Evolutionary conservation across 768 basidiomycete genomes (phyloP), one percentile per base, ranked within the genome.

Genomic region (Crepidotus variabilis): DNA sequence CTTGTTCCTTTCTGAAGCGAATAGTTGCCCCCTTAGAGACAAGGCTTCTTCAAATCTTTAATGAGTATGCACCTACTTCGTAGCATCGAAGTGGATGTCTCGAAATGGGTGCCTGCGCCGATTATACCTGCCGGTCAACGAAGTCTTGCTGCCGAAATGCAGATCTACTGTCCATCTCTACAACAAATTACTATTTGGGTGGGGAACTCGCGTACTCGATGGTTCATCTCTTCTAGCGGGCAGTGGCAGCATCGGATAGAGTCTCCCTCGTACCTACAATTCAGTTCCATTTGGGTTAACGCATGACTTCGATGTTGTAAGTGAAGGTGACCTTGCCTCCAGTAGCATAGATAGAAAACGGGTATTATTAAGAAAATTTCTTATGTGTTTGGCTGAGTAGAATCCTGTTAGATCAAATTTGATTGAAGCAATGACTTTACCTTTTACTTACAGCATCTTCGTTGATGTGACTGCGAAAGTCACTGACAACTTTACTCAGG

Each of bases 21-120:
- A 58, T 16, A 16, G 22, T n/a, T 51, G 21, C 33, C 9, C 28
- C 13, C 61, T n/a, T n/a, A 72, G 72, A 68, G 69, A 39, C 68
- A 68, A 47, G 53, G 63, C 43, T 65, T 73, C 51, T 63, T 67
- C 55, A 49, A 57, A 20, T 61, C 50, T 46, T 61, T 71, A 1
- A 66, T 71, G 61, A 47, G 52, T 20, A 61, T 74, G 52, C 68
- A 62, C 33, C 51, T 60, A 49, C 68, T 74, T 22, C 60, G 55
- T 14, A 60, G 64, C 16, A 65, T 73, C n/a, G 72, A 76, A 20
- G 61, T 75, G 6, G 72, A 75, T 46, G 57, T 76, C 3, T 49
- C 57, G 2, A 33, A 54, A 21, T 76, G 74, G 74, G 51, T 46
- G 2, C 72, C 64, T 9, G 63, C 60, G 28, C 64, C 67, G 2